Conservation (phyloP, 2,329 filamentous ascomycete genomes). For the Alternaria arborescens region DNA sequence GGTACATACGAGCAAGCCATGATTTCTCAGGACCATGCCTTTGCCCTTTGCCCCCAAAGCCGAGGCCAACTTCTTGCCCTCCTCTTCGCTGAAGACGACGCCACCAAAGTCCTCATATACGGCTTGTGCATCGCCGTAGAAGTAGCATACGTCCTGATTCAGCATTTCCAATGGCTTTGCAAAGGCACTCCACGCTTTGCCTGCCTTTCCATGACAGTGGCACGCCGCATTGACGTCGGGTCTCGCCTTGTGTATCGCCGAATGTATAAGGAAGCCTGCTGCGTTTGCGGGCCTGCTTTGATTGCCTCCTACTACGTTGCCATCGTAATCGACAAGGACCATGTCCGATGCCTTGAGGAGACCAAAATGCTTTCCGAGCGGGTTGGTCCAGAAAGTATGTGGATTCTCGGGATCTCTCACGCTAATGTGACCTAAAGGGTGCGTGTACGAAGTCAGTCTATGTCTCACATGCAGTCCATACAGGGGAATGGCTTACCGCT, state of each 20-base stretch:
- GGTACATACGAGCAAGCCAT: slow-evolving; percentile 65
- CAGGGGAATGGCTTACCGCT: slow-evolving; percentile 31
- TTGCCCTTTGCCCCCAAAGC: slow-evolving; percentile 69
- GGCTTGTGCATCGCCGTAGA: slow-evolving; percentile 69
- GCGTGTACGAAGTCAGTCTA: slow-evolving; percentile 34
- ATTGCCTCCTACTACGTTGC: slow-evolving; percentile 71
- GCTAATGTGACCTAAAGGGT: slow-evolving; percentile 64
- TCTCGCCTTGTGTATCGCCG: slow-evolving; percentile 71
- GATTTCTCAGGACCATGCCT: slow-evolving; percentile 73
- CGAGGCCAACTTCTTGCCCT: slow-evolving; percentile 70
- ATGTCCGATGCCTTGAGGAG: slow-evolving; percentile 71
- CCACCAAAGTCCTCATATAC: slow-evolving; percentile 73
- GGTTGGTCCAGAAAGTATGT: slow-evolving; percentile 75
- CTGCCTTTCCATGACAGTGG: slow-evolving; percentile 72
- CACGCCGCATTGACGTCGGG: slow-evolving; percentile 72
- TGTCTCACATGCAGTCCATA: background rate
- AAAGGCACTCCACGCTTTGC: slow-evolving; percentile 74
- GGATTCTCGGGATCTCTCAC: slow-evolving; percentile 71
- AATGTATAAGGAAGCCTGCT: slow-evolving; percentile 75
- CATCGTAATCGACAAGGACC: slow-evolving; percentile 70
- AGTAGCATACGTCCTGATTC: slow-evolving; percentile 71
- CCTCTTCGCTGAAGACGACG: slow-evolving; percentile 68
- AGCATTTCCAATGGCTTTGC: slow-evolving; percentile 73
- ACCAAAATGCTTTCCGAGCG: slow-evolving; percentile 70
- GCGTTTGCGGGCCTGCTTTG: slow-evolving; percentile 68